Conservation (phyloP, 169 alveolate genomes). For the Eimeria acervulina region DNA sequence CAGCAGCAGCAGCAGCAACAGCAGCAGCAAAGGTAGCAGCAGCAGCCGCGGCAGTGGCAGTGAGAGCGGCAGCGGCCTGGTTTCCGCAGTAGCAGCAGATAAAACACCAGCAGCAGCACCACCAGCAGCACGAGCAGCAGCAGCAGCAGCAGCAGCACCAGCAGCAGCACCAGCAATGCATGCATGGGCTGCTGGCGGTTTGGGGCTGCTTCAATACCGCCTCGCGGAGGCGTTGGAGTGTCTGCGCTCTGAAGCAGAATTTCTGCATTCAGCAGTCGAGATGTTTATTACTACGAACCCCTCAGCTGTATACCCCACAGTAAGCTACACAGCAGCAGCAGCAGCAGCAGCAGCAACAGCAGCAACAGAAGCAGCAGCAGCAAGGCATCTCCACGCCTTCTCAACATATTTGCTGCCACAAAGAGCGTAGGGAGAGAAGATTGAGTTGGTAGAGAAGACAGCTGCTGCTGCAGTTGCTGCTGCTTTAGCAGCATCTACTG, state of each 20-base stretch:
- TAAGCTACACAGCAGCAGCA: too few species aligned
- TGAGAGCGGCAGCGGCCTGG: background rate
- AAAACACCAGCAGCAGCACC: background rate
- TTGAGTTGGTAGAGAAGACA: too few species aligned
- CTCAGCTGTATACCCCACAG: background rate
- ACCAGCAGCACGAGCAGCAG: conserved; percentile 3
- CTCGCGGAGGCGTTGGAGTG: conserved; percentile 8
- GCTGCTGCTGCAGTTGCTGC: conserved; percentile 10
- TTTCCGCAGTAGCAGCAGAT: background rate
- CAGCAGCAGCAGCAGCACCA: background rate
- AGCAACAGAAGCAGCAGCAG: background rate
- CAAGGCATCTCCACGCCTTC: too few species aligned
- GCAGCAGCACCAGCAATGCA: background rate
- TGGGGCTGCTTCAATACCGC: background rate
- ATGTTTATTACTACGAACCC: conserved; percentile 3
- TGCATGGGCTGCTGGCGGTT: conserved; percentile 23
- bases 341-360: background rate
- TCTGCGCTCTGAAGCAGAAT: background rate
- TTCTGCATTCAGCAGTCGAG: conserved; percentile 18
- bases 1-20: background rate
- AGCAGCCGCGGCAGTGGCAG: background rate
- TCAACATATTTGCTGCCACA: too few species aligned
- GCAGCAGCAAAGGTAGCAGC: background rate
- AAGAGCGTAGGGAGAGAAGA: too few species aligned
- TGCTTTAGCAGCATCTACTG: too few species aligned